Evolutionary conservation across 495 filamentous ascomycete species (phyloP), one percentile per base, ranked within the genome.

Genomic region (Penicillium tannophilum): DNA sequence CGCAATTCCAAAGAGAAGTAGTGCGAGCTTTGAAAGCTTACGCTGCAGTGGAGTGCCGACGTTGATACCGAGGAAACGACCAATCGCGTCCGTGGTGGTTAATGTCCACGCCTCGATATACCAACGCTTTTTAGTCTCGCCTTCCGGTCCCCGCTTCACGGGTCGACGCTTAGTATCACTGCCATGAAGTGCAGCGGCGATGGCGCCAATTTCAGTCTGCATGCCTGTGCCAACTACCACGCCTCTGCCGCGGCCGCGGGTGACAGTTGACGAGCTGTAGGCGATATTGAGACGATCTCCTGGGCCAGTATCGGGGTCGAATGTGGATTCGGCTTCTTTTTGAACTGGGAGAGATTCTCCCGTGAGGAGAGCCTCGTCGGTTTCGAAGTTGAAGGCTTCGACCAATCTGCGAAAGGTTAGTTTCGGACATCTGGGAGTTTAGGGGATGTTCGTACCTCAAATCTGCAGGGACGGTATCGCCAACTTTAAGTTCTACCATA

Each of bases 391-490:
- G 63, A 89, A 79, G 2, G 84, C 83, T 51, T 90, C 84, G 42
- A 88, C 75, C 41, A 90, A 73, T 66, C 76, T 77, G 20, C 1
- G 3, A 16, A 11, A 0, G n/a, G 47, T 69, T 60, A 68, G 54
- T 50, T 36, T 1, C 16, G 6, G 12, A 0, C 19, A n/a, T 5
- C 24, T 11, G 1, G 35, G 1, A 9, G 42, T 5, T 39, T 35
- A 0, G 17, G n/a, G 50, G 26, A 26, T 28, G 44, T 17, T 31
- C 42, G 58, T 60, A 80, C 75, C 77, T 61, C 36, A 79, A 51
- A 69, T 93, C 91, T 14, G 91, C 91, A 14, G 91, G 91, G 3
- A 93, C 83, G 2, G 88, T 91, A 72, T 93, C 91, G 33, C 91
- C 91, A 64, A 90, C 90, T 79, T 91, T 92, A 44, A 95, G 71